phyloP scores from a whole-genome alignment of 1,284 basidiomycete species.

The Apiotrichum gracile region DNA sequence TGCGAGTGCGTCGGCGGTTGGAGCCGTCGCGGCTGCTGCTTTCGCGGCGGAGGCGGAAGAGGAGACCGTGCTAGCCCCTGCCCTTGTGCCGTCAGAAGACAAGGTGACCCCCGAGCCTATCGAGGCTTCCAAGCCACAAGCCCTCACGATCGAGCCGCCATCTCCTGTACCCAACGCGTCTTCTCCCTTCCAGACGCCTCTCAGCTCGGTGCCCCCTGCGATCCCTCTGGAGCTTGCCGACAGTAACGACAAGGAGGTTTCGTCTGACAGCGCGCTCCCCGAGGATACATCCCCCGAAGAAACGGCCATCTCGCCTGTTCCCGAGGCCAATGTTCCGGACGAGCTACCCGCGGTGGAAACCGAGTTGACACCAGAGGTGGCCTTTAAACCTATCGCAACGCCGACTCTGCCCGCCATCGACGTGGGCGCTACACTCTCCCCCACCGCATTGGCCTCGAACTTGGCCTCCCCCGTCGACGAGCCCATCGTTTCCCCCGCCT shows the following conservation, averaged over 20 bases:
- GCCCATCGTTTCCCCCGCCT: neutral
- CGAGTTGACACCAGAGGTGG: no score
- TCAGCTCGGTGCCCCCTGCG: neutral
- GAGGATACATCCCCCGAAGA: no score
- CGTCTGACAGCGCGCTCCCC: neutral
- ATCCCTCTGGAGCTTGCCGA: neutral
- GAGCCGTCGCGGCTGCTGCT: neutral
- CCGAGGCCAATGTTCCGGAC: no score
- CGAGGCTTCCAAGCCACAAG: neutral
- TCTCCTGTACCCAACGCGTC: neutral
- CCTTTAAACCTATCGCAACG: no score
- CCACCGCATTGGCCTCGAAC: no score
- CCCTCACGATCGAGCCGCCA: neutral
- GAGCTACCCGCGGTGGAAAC: no score
- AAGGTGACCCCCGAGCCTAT: no score
- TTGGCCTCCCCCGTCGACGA: neutral
- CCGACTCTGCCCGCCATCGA: no score
- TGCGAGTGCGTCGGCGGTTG: neutral
- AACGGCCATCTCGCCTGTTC: no score
- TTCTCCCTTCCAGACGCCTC: neutral
- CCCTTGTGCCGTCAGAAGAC: no score
- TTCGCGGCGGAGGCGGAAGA: neutral
- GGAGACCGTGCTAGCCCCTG: neutral
- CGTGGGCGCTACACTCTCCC: neutral
- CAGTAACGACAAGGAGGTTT: neutral